These are phyloP conservation scores for Vigna mungo DNA, from an alignment of 306 rosid genomes.

Conservation along the genomic window DNA sequence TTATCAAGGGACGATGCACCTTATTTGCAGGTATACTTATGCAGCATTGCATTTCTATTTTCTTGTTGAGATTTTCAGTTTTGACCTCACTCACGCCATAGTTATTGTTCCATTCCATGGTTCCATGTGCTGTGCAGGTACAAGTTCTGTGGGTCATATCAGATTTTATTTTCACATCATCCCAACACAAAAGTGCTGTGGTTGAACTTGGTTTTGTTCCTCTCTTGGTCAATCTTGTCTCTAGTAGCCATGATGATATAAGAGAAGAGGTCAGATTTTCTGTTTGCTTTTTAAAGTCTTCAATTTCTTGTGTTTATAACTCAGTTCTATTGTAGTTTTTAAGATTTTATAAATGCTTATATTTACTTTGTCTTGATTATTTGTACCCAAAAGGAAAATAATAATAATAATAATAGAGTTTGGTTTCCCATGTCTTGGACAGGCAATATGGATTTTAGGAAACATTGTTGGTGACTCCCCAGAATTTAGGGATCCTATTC, in stretches of 20 bases:
- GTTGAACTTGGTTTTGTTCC: conserved; percentile 76
- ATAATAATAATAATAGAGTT: no score
- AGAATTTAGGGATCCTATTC: conserved; percentile 66
- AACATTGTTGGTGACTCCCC: conserved; percentile 57
- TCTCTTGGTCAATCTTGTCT: conserved; percentile 66
- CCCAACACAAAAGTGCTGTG: conserved; percentile 68
- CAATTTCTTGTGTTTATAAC: no score
- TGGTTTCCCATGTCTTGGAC: not conserved
- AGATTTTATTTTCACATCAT: conserved; percentile 58
- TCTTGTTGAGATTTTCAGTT: not conserved
- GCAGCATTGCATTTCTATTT: no score
- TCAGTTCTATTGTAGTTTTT: no score
- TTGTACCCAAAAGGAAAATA: no score
- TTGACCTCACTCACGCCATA: not conserved
- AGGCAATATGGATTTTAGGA: conserved; percentile 40
- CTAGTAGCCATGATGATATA: conserved; percentile 59
- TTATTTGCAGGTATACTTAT: conserved; percentile 50
- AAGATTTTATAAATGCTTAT: no score
- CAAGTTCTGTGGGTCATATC: conserved; percentile 84
- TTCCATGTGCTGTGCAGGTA: conserved; percentile 48
- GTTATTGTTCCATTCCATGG: not conserved
- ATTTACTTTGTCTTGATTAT: no score
- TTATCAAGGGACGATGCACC: conserved; percentile 61
- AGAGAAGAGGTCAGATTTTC: conserved; percentile 69
- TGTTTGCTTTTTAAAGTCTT: no score